A percentile compares a stretch with the other conserved stretches of the same genome.
phyloP scores from a whole-genome alignment of 768 basidiomycete genomes.

The Chalciporus sphaerocephalus region DNA sequence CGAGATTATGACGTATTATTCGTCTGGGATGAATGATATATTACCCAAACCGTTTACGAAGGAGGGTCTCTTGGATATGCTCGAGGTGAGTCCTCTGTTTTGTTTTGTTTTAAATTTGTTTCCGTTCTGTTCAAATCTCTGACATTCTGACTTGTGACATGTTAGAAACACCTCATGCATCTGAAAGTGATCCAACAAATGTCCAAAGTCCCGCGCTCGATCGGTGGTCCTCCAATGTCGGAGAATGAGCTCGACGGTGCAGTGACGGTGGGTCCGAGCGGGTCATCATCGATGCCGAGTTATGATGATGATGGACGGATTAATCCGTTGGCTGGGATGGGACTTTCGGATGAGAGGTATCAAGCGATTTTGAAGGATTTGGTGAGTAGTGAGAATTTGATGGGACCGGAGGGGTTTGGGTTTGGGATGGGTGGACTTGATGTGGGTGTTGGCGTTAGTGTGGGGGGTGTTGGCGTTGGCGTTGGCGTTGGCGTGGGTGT shows the following conservation, averaged over 20 bases:
- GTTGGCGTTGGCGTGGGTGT: constrained; percentile 19
- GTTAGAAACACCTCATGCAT: constrained; percentile 81
- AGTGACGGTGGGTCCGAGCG: constrained; percentile 45
- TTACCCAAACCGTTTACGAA: constrained; percentile 97
- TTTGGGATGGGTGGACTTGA: constrained; percentile 12
- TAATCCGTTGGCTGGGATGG: constrained; percentile 85
- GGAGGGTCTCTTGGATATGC: constrained; percentile 83
- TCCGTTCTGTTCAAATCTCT: background rate
- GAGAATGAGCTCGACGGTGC: constrained; percentile 54
- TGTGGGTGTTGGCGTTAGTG: constrained; percentile 9
- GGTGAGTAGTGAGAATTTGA: constrained; percentile 59
- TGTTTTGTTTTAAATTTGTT: no score
- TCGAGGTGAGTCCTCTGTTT: constrained; percentile 55
- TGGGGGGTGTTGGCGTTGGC: constrained; percentile 21
- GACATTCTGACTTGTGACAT: background rate
- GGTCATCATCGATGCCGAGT: constrained; percentile 30
- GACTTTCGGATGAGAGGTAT: constrained; percentile 87
- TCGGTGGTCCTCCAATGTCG: constrained; percentile 60
- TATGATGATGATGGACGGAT: constrained; percentile 48
- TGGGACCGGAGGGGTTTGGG: constrained; percentile 31
- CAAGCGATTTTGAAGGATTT: constrained; percentile 70
- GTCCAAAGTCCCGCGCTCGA: constrained; percentile 56
- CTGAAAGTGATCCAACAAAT: constrained; percentile 83
- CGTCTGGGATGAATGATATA: constrained; percentile 89
- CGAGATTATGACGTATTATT: constrained; percentile 81